Conservation (phyloP, 2,329 filamentous ascomycete genomes). For the Biscogniauxia sp. region DNA sequence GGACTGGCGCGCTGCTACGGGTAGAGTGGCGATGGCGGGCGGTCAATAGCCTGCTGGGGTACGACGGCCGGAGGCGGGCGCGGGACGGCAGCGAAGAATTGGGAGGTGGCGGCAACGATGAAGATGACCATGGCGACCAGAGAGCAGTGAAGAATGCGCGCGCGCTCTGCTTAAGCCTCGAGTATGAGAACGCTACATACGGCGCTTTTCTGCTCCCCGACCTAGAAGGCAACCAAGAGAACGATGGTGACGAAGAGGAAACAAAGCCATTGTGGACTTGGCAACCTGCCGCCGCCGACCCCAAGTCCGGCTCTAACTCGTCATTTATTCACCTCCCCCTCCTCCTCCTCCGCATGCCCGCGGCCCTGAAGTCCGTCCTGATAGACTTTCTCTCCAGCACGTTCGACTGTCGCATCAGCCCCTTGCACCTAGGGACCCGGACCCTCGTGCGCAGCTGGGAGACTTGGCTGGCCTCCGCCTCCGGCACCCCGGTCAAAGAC, state of each 20-base stretch:
- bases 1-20: conserved; percentile 43
- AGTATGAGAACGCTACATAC: conserved; percentile 53
- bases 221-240: conserved; percentile 10
- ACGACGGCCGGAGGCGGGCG: neutral
- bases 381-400: conserved; percentile 50
- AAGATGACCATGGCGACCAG: conserved; percentile 4
- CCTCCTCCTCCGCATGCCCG: conserved; percentile 55
- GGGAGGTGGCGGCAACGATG: conserved; percentile 6
- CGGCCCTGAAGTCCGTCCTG: conserved; percentile 47
- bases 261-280: conserved; percentile 22
- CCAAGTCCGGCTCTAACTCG: neutral
- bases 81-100: conserved; percentile 15
- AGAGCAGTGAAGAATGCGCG: neutral
- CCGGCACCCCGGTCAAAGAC: conserved; percentile 41
- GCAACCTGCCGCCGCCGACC: conserved; percentile 1
- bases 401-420: conserved; percentile 56
- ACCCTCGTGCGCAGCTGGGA: conserved; percentile 52
- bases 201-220: conserved; percentile 49
- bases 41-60: conserved; percentile 28
- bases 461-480: conserved; percentile 42
- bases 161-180: conserved; percentile 45
- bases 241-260: neutral
- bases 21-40: conserved; percentile 49
- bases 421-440: conserved; percentile 48
- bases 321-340: conserved; percentile 50